Percentiles rank a stretch among this genome's conserved stretches.
These are phyloP conservation scores for Plasmodium yoelii DNA, from an alignment of 169 alveolate species.

Conservation along the genomic window DNA sequence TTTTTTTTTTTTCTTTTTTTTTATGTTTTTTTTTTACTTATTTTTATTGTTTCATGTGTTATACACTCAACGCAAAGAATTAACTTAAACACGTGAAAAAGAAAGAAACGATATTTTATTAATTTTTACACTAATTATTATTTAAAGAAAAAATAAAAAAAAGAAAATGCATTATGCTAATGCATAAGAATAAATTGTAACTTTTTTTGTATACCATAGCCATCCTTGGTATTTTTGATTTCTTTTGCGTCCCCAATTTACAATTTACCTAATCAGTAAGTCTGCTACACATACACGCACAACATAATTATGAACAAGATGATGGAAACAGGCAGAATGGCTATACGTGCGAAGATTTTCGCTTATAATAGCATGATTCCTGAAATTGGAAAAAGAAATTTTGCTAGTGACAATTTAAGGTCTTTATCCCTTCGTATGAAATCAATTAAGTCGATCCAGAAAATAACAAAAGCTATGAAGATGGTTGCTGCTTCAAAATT, in stretches of 20 bases:
- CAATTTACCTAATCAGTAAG: background rate
- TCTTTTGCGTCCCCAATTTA: no score
- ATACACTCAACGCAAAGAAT: background rate
- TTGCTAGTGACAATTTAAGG: slow-evolving; percentile 86
- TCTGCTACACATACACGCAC: background rate
- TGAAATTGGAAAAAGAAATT: slow-evolving; percentile 55
- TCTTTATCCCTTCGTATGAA: slow-evolving; percentile 91
- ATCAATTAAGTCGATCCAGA: slow-evolving; percentile 94
- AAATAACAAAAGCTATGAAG: slow-evolving; percentile 94
- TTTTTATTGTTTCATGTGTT: background rate
- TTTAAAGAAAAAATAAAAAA: background rate
- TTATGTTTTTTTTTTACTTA: background rate
- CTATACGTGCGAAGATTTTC: background rate
- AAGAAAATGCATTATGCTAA: background rate
- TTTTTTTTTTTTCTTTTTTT: background rate
- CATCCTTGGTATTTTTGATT: background rate
- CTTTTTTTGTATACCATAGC: background rate
- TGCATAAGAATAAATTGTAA: no score
- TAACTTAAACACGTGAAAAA: background rate
- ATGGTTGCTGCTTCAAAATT: slow-evolving; percentile 98
- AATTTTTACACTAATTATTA: background rate
- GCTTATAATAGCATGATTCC: slow-evolving; percentile 2
- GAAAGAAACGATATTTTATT: background rate
- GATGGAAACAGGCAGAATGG: slow-evolving; percentile 5
- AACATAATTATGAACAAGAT: slow-evolving; percentile 1